Evolutionary conservation across 495 filamentous ascomycete genomes (phyloP), one percentile per base, ranked within the genome.

Genomic region (Darksidea phi): DNA sequence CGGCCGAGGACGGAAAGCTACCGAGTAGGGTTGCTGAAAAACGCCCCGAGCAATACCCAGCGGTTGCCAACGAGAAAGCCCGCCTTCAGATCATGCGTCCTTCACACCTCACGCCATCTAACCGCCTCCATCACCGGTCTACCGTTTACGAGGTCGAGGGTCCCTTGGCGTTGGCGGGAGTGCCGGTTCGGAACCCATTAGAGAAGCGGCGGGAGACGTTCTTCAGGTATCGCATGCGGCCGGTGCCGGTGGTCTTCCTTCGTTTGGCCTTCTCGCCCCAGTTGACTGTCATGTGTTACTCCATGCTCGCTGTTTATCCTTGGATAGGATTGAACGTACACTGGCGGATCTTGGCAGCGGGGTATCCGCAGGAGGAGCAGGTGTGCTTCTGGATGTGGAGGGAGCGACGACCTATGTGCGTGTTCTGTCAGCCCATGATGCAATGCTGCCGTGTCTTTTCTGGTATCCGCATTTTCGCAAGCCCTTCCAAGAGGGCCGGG

Each of bases 231-330:
- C 89, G 82, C 88, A 91, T 91, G 71, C 94, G 86, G 77, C 94
- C 94, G 74, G 89, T 89, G 68, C 94, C 94, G 71, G 90, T 94
- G 72, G 92, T 96, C 93, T 96, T 97, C 88, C 94, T 91, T 78
- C 94, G 81, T 88, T 96, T 97, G 71, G 92, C 95, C 85, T 98
- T 98, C 86, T 96, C 91, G 79, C 88, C 84, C 94, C 94, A 98
- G 86, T 98, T 95, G 84, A 87, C 94, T 98, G 73, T 79, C 24
- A 8, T 28, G 26, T 59, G 57, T 64, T 41, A 57, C 17, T 49
- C 13, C 17, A 45, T 64, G 48, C 12, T 42, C 20, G 21, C 36
- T 41, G 42, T 32, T 12, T 15, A 24, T 52, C 37, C 24, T 12
- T 10, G 17, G 36, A 25, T 11, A 49, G 17, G 6, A 32, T 26